Conservation (phyloP, 2,329 filamentous ascomycete genomes). For the Aureobasidium zeae region DNA sequence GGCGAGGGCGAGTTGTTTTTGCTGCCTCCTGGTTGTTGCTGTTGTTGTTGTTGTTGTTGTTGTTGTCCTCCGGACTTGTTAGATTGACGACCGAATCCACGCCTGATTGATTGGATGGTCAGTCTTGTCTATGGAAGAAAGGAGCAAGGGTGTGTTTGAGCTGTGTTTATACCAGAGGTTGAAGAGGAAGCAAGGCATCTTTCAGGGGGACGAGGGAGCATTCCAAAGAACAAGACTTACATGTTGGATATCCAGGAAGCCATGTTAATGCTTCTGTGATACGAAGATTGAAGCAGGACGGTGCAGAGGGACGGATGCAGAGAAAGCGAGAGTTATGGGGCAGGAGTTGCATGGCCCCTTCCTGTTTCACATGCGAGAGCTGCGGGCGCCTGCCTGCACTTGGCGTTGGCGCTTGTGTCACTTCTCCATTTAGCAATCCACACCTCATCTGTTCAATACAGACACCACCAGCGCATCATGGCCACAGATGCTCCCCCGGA, state of each 20-base stretch:
- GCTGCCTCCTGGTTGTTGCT: no score
- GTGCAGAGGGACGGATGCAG: neutral
- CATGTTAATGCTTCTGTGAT: constrained; percentile 17
- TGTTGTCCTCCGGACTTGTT: no score
- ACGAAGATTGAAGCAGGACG: neutral
- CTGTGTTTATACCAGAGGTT: constrained; percentile 1
- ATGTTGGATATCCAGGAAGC: constrained; percentile 20
- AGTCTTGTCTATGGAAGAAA: neutral
- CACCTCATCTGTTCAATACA: no score
- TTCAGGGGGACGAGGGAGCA: neutral
- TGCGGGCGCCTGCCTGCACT: constrained; percentile 1
- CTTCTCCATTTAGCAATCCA: no score
- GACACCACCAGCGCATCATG: neutral
- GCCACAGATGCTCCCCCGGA: neutral
- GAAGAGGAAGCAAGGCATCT: constrained; percentile 9
- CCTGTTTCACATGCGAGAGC: constrained; percentile 13
- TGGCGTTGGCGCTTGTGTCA: no score
- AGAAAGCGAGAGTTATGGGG: neutral
- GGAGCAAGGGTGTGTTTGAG: neutral
- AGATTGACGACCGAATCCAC: constrained; percentile 25
- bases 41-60: no score
- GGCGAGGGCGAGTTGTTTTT: constrained; percentile 27
- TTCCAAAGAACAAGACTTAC: constrained; percentile 16
- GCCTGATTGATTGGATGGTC: constrained; percentile 19
- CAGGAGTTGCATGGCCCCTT: neutral